Base-by-base conservation (phyloP, 78 protist species). In the Dictyostelium purpureum region DNA sequence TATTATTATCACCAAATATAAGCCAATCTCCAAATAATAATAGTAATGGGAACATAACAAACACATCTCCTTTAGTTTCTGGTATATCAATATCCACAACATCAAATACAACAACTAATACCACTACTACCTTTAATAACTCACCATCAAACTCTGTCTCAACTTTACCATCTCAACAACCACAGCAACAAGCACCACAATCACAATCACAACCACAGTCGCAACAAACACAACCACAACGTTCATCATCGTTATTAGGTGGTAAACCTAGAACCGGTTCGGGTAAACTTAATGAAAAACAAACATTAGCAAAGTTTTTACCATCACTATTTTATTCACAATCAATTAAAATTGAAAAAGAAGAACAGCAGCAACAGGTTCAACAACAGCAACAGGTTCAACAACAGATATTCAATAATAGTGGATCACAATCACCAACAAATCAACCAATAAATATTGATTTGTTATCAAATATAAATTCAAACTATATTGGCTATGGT, bases 321-420 rank as follows among this genome's bases (percentile, higher is more conserved):
- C 66, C 74, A 57, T 79, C 88, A 45, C 11, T 79, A 40, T 63
- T 63, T 18, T n/a, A n/a, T n/a, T 28, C 71, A 51, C 88, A 63
- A 79, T 66, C 57, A 18, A 37, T 33, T 38, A 42, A 38, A 45
- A 51, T 28, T 52, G 38, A 77, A 6, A 67, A 35, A n/a, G 54
- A 79, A 45, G 54, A 37, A 31, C 16, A 37, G 24, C 66, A 76
- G 2, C 31, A 38, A n/a, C 2, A 38, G 69, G 10, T 12, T 1
- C 80, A 31, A 31, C 45, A 49, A 49, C 54, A 49, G 24, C 54
- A 49, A 49, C 54, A 14, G 24, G 54, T 14, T 49, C 24, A 49
- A 49, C 7, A 7, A 49, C 7, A 49, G 54, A 49, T n/a, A n/a
- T n/a, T n/a, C n/a, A n/a, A n/a, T n/a, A n/a, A n/a, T n/a, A n/a